Evolutionary conservation across 495 filamentous ascomycete species (phyloP), one percentile per base, ranked within the genome.

Genomic region (Sporormia fimetaria): DNA sequence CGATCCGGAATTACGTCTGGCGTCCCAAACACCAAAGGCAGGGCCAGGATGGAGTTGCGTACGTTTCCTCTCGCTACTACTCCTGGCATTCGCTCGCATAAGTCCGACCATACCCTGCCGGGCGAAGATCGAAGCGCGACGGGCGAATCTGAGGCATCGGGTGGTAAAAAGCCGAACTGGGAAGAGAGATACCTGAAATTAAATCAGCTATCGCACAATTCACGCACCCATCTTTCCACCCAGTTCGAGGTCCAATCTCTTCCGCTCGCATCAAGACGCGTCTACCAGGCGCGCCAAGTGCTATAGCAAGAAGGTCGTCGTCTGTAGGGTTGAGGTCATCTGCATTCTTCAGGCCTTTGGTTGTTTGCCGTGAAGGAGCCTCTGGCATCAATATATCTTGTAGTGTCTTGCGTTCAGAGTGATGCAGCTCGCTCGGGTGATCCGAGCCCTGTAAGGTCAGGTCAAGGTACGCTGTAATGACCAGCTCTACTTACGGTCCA

Each of bases 191-290:
- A 71, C 0, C n/a, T n/a, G n/a, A n/a, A n/a, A n/a, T n/a, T n/a
- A n/a, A n/a, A n/a, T n/a, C n/a, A n/a, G n/a, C n/a, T n/a, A n/a
- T n/a, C n/a, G n/a, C n/a, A n/a, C n/a, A n/a, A n/a, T n/a, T n/a
- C n/a, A n/a, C n/a, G n/a, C n/a, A n/a, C n/a, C 69, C 69, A 40
- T 73, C 69, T 40, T 67, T 58, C 66, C 66, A 73, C 22, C 69
- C 69, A 6, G 69, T 70, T 34, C 53, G 48, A 1, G 64, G 58
- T 0, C 69, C 69, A 15, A 71, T 64, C 37, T 68, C 63, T 47
- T 73, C 69, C 17, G 69, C 69, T 30, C 67, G 54, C 24, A 68
- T 51, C 44, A 71, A 66, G 23, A 73, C 69, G 32, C 67, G 67
- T 7, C 69, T 61, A 15, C 65, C 68, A 3, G 69, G 69, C 0